Base-by-base conservation (phyloP, 352 stramenopile genomes). In the Phytophthora hybrid region DNA sequence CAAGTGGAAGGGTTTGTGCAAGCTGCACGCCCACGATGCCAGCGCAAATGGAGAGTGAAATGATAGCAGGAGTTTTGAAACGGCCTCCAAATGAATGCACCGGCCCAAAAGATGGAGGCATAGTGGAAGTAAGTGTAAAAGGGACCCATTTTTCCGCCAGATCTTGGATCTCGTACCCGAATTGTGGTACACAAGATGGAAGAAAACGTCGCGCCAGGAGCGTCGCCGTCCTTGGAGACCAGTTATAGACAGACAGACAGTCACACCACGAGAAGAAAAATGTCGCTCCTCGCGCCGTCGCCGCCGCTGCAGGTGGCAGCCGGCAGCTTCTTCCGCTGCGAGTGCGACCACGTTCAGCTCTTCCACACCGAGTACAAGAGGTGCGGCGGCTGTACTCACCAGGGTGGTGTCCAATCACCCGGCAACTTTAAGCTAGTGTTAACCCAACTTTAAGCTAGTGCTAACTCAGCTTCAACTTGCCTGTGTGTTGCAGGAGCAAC, bases 281-380 rank as follows among this genome's bases (percentile, higher is more conserved):
- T 52, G 44, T 11, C 44, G 44, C 44, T 23, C 16, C 44, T 53
- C 19, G n/a, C 44, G 32, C 46, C 64, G 8, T 67, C 65, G 49
- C 53, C 59, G 26, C 49, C 68, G 52, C 68, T 84, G 53, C 69
- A 65, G 9, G 76, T 89, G n/a, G 66, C 78, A 34, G 44, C 68
- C 29, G 74, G 75, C 47, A 60, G 69, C 19, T 91, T 91, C 80
- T 87, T 82, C 53, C 83, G 82, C 53, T 72, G 89, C 52, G 83
- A 91, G 55, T 92, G 85, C 75, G 76, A 85, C 65, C 85, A 92
- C 74, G 37, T 54, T n/a, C 73, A 88, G 65, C 85, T 92, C 74
- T 92, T 92, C 71, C 74, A 82, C 32, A 1, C 74, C 16, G 84
- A 92, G 59, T 93, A 93, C 75, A 93, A 92, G 75, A 75, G 86